Percentiles rank a stretch among this genome's conserved stretches.
Conservation (phyloP, 495 filamentous ascomycete species). For the Hypoxylon subgilvum region DNA sequence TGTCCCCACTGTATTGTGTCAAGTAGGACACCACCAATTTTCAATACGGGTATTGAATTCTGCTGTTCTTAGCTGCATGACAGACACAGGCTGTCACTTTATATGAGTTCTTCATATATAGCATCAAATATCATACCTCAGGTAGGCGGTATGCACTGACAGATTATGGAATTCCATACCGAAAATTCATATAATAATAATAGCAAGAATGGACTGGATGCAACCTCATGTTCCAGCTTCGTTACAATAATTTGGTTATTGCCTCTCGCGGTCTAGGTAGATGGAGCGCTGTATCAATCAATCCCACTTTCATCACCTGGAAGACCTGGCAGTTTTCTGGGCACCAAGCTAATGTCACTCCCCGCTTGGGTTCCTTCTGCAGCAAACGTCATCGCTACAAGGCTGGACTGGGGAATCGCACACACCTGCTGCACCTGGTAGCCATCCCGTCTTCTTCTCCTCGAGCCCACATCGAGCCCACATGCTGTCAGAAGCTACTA, state of each 20-base stretch:
- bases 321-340: slow-evolving; percentile 25
- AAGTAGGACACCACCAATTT: no score
- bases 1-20: background rate
- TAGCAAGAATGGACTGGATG: background rate
- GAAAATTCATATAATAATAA: no score
- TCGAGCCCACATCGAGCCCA: background rate
- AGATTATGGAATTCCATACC: no score
- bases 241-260: slow-evolving; percentile 14
- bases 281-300: background rate
- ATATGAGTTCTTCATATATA: background rate
- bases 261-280: slow-evolving; percentile 26
- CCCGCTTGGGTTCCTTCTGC: slow-evolving; percentile 26
- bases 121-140: no score
- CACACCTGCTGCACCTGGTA: slow-evolving; percentile 3
- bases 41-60: no score
- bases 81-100: no score
- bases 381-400: slow-evolving; percentile 40
- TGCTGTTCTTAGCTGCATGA: no score
- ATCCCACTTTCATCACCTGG: slow-evolving; percentile 26
- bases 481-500: no score
- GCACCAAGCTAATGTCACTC: background rate
- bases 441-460: background rate
- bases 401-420: slow-evolving; percentile 16
- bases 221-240: slow-evolving; percentile 14
- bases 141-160: no score